These are phyloP conservation scores for Polygonum aviculare DNA, from an alignment of 148 eudicot species.

Conservation along the genomic window DNA sequence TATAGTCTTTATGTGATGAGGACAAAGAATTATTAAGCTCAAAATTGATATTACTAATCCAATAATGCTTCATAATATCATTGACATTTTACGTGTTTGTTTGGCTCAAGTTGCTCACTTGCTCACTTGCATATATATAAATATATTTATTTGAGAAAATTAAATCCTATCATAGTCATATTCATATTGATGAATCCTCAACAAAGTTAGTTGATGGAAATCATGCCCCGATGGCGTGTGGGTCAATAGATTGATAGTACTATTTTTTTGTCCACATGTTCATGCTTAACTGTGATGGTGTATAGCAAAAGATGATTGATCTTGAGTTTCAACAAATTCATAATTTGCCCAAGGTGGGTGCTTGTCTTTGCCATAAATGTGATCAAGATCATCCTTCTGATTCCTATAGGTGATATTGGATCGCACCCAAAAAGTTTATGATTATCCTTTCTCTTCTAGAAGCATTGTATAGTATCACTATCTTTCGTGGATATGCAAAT, in stretches of 20 bases:
- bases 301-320: not conserved
- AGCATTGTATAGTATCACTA: not conserved
- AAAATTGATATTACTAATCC: not conserved
- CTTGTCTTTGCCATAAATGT: not conserved
- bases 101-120: not conserved
- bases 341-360: not conserved
- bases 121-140: not conserved
- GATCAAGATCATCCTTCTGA: not conserved
- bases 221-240: slow-evolving; percentile 3
- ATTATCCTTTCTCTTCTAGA: not conserved
- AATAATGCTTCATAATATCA: not conserved
- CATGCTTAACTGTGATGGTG: not conserved
- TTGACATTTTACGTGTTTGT: not conserved
- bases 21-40: too few species aligned
- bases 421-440: not conserved
- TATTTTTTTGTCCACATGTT: not conserved
- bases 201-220: not conserved
- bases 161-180: not conserved
- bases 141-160: not conserved
- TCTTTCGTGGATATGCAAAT: too few species aligned
- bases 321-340: slow-evolving; percentile 5
- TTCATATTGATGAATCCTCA: not conserved
- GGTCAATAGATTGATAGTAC: not conserved
- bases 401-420: not conserved
- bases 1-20: too few species aligned